Evolutionary conservation across 2,329 filamentous ascomycete genomes (phyloP).

Genomic region (Myriosclerotinia curreyana): DNA sequence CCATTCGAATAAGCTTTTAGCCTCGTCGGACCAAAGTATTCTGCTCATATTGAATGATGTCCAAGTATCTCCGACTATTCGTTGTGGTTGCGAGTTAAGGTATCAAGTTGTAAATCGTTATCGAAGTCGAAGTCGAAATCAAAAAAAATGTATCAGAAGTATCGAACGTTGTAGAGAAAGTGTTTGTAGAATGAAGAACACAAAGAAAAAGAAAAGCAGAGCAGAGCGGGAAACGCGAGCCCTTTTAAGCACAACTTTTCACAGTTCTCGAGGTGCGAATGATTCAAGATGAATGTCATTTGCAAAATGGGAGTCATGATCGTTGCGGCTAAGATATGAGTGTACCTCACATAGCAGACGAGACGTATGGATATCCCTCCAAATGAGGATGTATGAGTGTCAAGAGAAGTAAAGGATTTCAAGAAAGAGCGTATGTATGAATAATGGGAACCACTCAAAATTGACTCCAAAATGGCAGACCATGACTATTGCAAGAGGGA

Average conservation of each 20-base stretch:
- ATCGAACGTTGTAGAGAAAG: background rate
- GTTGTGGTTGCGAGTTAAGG: no score
- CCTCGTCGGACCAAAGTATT: no score
- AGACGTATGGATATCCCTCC: background rate
- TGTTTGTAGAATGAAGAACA: background rate
- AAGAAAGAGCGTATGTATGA: no score
- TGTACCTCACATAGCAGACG: background rate
- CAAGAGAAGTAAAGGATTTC: background rate
- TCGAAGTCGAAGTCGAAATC: no score
- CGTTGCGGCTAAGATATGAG: background rate
- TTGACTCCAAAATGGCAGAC: no score
- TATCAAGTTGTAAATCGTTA: no score
- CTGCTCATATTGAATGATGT: no score
- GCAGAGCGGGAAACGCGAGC: background rate
- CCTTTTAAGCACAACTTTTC: background rate
- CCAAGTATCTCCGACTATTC: no score
- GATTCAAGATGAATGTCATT: background rate
- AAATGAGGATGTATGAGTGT: background rate
- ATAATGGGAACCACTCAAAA: no score
- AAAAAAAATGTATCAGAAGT: no score
- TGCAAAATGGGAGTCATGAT: background rate
- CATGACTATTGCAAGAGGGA: no score
- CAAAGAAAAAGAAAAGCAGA: background rate
- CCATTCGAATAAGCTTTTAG: no score
- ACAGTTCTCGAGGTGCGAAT: background rate